Conservation (phyloP, 768 basidiomycete genomes). For the Cystofilobasidium macerans region DNA sequence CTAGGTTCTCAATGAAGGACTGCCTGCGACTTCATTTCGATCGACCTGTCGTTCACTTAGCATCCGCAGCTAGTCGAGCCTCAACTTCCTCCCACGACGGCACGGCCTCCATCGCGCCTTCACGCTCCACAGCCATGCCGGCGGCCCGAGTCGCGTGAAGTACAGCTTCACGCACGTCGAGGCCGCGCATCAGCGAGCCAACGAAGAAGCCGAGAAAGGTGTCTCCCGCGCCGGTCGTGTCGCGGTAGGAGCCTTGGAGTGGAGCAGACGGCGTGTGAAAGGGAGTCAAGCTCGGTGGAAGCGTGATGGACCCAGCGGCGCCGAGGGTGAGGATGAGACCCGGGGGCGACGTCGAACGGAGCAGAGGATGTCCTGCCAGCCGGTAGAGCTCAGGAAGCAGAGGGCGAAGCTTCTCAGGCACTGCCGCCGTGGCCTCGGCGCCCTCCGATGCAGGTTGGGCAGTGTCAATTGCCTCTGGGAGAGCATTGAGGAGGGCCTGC, state of each 20-base stretch:
- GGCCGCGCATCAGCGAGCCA: slow-evolving; percentile 4
- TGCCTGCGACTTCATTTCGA: background rate
- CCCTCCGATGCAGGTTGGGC: too few relatives aligned
- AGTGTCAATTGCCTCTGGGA: background rate
- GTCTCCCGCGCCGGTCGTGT: slow-evolving; percentile 36
- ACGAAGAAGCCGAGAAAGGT: slow-evolving; percentile 31
- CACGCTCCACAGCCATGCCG: slow-evolving; percentile 31
- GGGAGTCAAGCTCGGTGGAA: slow-evolving; percentile 10
- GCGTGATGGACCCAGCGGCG: slow-evolving; percentile 31
- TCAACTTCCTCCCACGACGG: slow-evolving; percentile 29
- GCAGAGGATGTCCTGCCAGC: slow-evolving; percentile 20
- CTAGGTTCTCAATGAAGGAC: too few relatives aligned
- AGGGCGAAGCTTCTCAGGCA: slow-evolving; percentile 9
- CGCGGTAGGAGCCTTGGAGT: slow-evolving; percentile 17
- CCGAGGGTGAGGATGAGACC: slow-evolving; percentile 36
- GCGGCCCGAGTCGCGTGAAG: slow-evolving; percentile 28
- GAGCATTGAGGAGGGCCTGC: slow-evolving; percentile 28
- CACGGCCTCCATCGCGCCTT: slow-evolving; percentile 35
- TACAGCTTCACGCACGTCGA: background rate
- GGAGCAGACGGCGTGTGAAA: slow-evolving; percentile 26
- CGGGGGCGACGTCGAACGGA: slow-evolving; percentile 2
- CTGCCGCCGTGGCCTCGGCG: background rate
- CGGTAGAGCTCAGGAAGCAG: slow-evolving; percentile 21
- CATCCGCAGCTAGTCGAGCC: slow-evolving; percentile 13
- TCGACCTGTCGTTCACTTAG: background rate